Base-by-base conservation (phyloP, 495 filamentous ascomycete species). In the Podospora tetraspora region DNA sequence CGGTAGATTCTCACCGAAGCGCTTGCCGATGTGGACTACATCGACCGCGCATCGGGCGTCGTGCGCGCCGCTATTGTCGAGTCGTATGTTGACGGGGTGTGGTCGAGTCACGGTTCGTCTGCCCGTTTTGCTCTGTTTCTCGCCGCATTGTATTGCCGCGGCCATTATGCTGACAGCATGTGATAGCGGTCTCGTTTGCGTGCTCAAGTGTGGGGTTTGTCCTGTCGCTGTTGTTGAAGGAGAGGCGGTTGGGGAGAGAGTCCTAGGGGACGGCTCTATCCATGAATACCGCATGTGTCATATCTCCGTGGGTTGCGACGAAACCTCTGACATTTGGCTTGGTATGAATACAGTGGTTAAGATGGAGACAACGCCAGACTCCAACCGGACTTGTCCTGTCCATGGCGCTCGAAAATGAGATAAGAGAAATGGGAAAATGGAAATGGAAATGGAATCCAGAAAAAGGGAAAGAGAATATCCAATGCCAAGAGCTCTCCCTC, bases 11-110 rank as follows among this genome's bases (percentile, higher is more conserved):
- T 82, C 22, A 71, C 70, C 12, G 61, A 74, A 25, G 77, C 79
- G 8, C 63, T 79, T 57, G 82, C 83, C 0, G 81, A 84, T 10
- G 80, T 85, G 19, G 80, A 82, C 65, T 87, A 84, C 66, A 79
- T 86, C 12, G 80, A 80, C 67, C 78, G 82, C 61, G 79, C 79
- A 0, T 78, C 77, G 7, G 79, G 76, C 19, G 65, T 67, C 3
- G 73, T 84, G 11, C 62, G 71, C 4, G 24, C 66, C 16, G 78
- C 74, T 25, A 67, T 81, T 5, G 71, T 77, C 4, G 62, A 63
- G 24, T 71, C 79, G 1, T 82, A 82, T 57, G 75, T 82, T 0
- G 74, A 77, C 34, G 77, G 79, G 1, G 70, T 82, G 34, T 78
- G 74, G 74, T 79, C 74, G 69, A 79, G 76, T 32, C 80, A 82